Conservation (phyloP, 2,329 filamentous ascomycete genomes). For the Endocalyx cinctus region DNA sequence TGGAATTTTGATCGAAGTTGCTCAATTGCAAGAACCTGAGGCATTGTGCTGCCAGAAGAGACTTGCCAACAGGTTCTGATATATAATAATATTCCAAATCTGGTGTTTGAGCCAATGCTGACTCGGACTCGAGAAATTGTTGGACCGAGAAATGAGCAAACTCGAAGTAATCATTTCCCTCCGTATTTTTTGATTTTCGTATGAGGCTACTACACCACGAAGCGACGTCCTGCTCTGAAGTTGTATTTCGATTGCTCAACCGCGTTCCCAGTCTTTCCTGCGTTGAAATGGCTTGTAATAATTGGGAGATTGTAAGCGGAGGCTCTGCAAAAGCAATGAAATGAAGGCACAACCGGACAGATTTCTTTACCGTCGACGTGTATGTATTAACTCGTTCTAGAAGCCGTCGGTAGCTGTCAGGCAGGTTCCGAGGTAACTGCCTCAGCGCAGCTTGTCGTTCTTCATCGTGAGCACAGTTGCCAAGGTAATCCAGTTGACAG, state of each 20-base stretch:
- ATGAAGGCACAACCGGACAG: slow-evolving; percentile 9
- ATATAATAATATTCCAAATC: slow-evolving; percentile 8
- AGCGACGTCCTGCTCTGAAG: slow-evolving; percentile 4
- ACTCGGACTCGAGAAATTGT: slow-evolving; percentile 10
- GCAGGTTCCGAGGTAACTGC: slow-evolving; percentile 12
- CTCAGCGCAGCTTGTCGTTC: slow-evolving; percentile 10
- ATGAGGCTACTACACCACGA: slow-evolving; percentile 13
- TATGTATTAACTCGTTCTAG: slow-evolving; percentile 8
- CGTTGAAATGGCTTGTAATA: slow-evolving; percentile 4
- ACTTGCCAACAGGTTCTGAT: slow-evolving; percentile 3
- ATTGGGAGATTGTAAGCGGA: not conserved
- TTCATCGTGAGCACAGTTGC: slow-evolving; percentile 8
- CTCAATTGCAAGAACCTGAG: slow-evolving; percentile 13
- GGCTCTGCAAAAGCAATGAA: slow-evolving; percentile 4
- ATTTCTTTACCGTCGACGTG: slow-evolving; percentile 1
- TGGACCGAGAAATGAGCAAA: slow-evolving; percentile 17
- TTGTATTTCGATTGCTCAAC: slow-evolving; percentile 2
- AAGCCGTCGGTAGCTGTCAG: slow-evolving; percentile 13
- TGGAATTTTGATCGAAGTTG: slow-evolving; percentile 6
- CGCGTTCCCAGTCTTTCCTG: not conserved
- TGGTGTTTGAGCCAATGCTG: not conserved
- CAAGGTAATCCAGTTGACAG: slow-evolving; percentile 15
- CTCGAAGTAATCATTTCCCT: slow-evolving; percentile 10
- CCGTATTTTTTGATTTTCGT: slow-evolving; percentile 10
- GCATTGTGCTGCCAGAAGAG: slow-evolving; percentile 6